Evolutionary conservation across 352 stramenopile species (phyloP).

Genomic region (Phytophthora litchii): DNA sequence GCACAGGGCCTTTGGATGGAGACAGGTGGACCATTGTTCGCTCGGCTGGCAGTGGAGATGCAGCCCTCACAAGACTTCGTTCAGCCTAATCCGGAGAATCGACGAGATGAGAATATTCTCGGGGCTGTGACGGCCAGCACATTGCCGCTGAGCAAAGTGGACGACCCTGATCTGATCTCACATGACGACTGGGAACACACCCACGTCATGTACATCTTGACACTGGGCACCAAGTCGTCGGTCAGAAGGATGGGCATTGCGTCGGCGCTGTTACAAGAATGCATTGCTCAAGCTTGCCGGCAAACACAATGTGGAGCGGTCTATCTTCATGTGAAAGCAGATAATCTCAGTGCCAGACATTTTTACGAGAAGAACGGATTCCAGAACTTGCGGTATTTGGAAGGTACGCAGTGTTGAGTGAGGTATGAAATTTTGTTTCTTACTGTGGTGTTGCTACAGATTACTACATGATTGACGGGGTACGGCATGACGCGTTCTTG

Average conservation of each 20-base stretch:
- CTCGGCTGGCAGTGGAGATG: constrained; percentile 79
- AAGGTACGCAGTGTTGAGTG: constrained; percentile 55
- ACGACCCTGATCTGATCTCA: constrained; percentile 66
- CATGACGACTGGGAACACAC: constrained; percentile 64
- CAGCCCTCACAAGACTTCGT: constrained; percentile 27
- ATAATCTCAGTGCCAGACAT: constrained; percentile 92
- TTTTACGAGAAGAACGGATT: constrained; percentile 98
- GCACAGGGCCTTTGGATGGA: constrained; percentile 88
- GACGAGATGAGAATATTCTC: constrained; percentile 65
- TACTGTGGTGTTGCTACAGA: constrained; percentile 41
- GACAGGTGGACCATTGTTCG: constrained; percentile 89
- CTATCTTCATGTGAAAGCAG: constrained; percentile 97
- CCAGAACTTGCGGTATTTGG: constrained; percentile 90
- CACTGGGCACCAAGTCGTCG: constrained; percentile 85
- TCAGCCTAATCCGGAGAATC: constrained; percentile 4
- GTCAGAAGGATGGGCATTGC: constrained; percentile 92
- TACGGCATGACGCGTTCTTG: constrained; percentile 81
- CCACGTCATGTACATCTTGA: constrained; percentile 97
- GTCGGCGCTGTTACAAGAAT: constrained; percentile 89
- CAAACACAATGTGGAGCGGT: constrained; percentile 88
- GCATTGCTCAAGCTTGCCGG: constrained; percentile 81
- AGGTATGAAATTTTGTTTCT: background rate
- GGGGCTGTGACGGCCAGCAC: constrained; percentile 92
- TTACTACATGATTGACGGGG: constrained; percentile 88
- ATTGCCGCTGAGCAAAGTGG: constrained; percentile 72